Base-by-base conservation (phyloP, 2,329 filamentous ascomycete species). In the Colletotrichum phormii region DNA sequence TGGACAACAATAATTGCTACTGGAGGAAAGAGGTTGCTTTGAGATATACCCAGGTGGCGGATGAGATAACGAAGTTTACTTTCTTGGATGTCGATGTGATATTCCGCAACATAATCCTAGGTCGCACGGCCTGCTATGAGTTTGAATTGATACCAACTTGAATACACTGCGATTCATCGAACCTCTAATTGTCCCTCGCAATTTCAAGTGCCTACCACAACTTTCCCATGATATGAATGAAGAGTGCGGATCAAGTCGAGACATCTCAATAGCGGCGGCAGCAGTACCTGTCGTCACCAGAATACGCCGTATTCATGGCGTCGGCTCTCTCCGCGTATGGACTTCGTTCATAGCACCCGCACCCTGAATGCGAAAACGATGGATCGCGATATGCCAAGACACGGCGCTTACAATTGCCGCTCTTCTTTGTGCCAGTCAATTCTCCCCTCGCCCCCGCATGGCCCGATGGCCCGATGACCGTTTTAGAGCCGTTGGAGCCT, bases 41-140 rank as follows among this genome's bases (percentile, higher is more conserved):
- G 61, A 57, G 63, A 57, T 66, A 66, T 73, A 73, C 66, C 71
- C 71, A 73, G 35, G 55, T 8, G 71, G 61, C 60, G 49, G 60
- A 70, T 37, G 60, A 65, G 51, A 29, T 46, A n/a, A 69, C 29
- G 42, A 64, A 35, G 54, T 61, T 73, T 15, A 6, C 49, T 65
- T 73, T 58, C 54, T 57, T 51, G 46, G 11, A 15, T 26, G 66
- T 13, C 22, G 24, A 55, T 18, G 18, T 37, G 18, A 18, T 7
- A 31, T 22, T 5, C 33, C 54, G 13, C 29, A 42, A 3, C n/a
- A 1, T 61, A 11, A 64, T 62, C 18, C 26, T n/a, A 4, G 54
- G 35, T 1, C 12, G 15, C 7, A 13, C 13, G 62, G 37, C 11
- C 26, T 37, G 13, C 13, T 31, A 29, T 33, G 18, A 35, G 31